Evolutionary conservation across 1,284 basidiomycete genomes (phyloP).

Genomic region (Pascua sp.): DNA sequence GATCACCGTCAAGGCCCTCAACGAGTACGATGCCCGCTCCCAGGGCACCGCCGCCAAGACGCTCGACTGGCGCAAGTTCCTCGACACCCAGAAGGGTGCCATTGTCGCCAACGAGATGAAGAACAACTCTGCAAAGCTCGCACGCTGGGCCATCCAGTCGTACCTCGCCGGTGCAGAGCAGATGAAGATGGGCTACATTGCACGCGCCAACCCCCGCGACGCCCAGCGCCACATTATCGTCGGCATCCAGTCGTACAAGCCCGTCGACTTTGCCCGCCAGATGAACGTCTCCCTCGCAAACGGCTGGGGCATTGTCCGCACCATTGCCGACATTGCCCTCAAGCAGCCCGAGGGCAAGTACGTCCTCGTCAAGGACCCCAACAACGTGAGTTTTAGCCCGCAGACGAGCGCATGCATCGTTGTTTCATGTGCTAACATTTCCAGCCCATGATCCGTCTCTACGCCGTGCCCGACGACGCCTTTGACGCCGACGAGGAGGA

Average conservation of each 20-base stretch:
- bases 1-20: slow-evolving; percentile 89
- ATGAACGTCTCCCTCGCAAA: slow-evolving; percentile 93
- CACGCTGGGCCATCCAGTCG: slow-evolving; percentile 95
- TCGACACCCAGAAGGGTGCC: slow-evolving; percentile 94
- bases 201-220: slow-evolving; percentile 88
- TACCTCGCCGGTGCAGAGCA: slow-evolving; percentile 91
- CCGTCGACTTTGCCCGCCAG: slow-evolving; percentile 88
- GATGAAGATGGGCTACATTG: slow-evolving; percentile 95
- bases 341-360: slow-evolving; percentile 97
- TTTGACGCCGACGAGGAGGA: slow-evolving; percentile 81
- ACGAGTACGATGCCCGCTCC: slow-evolving; percentile 93
- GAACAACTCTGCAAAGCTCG: slow-evolving; percentile 98
- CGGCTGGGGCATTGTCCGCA: slow-evolving; percentile 98
- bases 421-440: slow-evolving; percentile 2
- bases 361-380: slow-evolving; percentile 91
- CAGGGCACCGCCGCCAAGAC: slow-evolving; percentile 63
- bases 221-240: slow-evolving; percentile 93
- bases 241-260: slow-evolving; percentile 91
- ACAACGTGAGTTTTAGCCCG: slow-evolving; percentile 64
- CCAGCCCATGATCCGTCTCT: slow-evolving; percentile 88
- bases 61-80: slow-evolving; percentile 92
- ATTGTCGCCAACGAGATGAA: slow-evolving; percentile 99
- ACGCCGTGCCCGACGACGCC: slow-evolving; percentile 81
- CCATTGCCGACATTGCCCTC: slow-evolving; percentile 85
- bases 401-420: slow-evolving; percentile 7